Base-by-base conservation (phyloP, 176 grass and related monocot genomes). In the Zea mays region DNA sequence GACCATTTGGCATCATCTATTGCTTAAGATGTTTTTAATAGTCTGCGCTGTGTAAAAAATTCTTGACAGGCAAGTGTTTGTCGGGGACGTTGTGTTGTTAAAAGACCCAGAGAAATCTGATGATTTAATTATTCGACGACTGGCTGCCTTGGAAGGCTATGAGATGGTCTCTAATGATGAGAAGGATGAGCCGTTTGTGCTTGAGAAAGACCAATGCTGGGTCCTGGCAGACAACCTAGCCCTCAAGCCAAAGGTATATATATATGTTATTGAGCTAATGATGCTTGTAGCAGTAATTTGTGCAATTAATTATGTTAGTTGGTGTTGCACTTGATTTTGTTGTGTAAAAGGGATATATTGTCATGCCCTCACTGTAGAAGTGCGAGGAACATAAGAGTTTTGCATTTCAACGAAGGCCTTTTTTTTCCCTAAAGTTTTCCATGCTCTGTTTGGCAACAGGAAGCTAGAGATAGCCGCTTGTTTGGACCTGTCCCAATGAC, bases 401-500 rank as follows among this genome's bases (percentile, higher is more conserved):
- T 77, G 17, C n/a, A 60, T 71, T 75, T 47, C 14, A 70, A 17
- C 46, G 34, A 7, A 63, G 14, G 2, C 48, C 4, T 36, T 27
- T 19, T 7, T 42, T 39, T 3, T 35, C 27, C 27, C 27, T 36
- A 7, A 58, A 42, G 6, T 4, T 56, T 21, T 36, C 16, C 36
- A 12, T 81, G 17, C 7, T 69, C 51, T 3, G 33, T 83, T 81
- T 82, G 43, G 34, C 79, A 19, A 48, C 88, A 97, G 96, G 96
- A 99, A 92, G 96, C 92, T 48, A 92, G 85, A 71, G 96, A 99
- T 60, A 95, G 96, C 81, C 89, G 96, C 48, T 69, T 99, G 51
- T 99, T 99, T 85, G 96, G 96, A 75, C 92, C 96, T 51, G 87
- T 99, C 39, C 90, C 89, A 19, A 87, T 99, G 92, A 90, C 87